phyloP scores from a whole-genome alignment of 2,329 filamentous ascomycete species.

The Penicillium sp. region DNA sequence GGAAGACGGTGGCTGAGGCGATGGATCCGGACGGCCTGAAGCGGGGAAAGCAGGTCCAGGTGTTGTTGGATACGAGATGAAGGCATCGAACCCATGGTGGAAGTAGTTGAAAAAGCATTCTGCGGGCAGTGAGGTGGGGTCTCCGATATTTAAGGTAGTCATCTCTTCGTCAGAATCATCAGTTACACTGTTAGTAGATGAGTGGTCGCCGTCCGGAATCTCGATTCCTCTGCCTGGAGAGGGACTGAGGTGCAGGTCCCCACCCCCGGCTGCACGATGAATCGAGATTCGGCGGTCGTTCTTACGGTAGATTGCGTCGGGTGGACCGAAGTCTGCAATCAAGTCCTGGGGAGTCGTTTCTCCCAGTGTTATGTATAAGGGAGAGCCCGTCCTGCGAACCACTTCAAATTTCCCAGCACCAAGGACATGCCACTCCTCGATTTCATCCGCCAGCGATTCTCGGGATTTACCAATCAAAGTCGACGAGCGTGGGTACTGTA shows the following conservation, averaged over 20 bases:
- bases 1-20: constrained; percentile 43
- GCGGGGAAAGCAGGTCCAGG: constrained; percentile 64
- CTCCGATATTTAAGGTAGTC: constrained; percentile 57
- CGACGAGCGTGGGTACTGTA: constrained; percentile 71
- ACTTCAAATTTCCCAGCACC: constrained; percentile 78
- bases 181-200: constrained; percentile 67
- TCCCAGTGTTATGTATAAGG: constrained; percentile 71
- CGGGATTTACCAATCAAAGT: constrained; percentile 67
- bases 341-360: constrained; percentile 91
- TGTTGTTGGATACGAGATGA: constrained; percentile 73
- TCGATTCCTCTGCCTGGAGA: constrained; percentile 38
- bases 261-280: constrained; percentile 50
- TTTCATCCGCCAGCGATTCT: constrained; percentile 81
- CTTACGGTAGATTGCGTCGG: constrained; percentile 90
- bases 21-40: constrained; percentile 33
- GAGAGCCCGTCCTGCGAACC: constrained; percentile 64
- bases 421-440: constrained; percentile 74
- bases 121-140: constrained; percentile 49
- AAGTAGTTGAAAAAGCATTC: constrained; percentile 96
- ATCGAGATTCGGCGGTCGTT: constrained; percentile 86
- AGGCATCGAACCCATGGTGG: constrained; percentile 86
- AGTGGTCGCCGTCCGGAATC: constrained; percentile 68
- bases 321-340: constrained; percentile 84
- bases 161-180: constrained; percentile 65
- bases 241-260: constrained; percentile 35